These are phyloP conservation scores for Epithemia pelagica DNA, from an alignment of 108 stramenopile genomes.

Conservation along the genomic window DNA sequence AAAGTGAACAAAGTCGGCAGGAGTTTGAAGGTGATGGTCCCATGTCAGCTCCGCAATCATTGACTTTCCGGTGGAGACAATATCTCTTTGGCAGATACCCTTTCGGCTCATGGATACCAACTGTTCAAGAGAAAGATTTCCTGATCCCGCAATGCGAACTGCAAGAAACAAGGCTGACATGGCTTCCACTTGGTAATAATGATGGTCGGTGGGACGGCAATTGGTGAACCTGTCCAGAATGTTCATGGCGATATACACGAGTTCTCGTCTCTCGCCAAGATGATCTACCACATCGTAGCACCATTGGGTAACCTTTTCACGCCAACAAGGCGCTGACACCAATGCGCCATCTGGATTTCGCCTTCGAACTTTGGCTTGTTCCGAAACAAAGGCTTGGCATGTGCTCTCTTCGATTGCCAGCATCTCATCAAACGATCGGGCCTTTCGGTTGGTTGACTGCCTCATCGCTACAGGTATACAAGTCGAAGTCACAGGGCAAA, in stretches of 20 bases:
- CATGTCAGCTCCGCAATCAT: slow-evolving; percentile 23
- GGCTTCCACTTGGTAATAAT: slow-evolving; percentile 25
- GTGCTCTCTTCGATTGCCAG: not conserved
- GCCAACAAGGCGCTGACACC: slow-evolving; percentile 14
- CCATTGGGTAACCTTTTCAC: slow-evolving; percentile 40
- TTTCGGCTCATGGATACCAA: slow-evolving; percentile 23
- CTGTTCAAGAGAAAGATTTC: slow-evolving; percentile 22
- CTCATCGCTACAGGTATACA: too few relatives aligned
- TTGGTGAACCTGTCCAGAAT: slow-evolving; percentile 31
- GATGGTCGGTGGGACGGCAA: slow-evolving; percentile 4
- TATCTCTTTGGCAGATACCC: slow-evolving; percentile 15
- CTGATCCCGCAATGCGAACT: slow-evolving; percentile 21
- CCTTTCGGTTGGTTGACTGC: too few relatives aligned
- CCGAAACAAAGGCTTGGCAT: not conserved
- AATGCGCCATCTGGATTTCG: not conserved
- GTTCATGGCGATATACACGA: slow-evolving; percentile 41
- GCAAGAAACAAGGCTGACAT: slow-evolving; percentile 40
- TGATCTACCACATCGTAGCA: slow-evolving; percentile 44
- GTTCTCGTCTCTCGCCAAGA: slow-evolving; percentile 22
- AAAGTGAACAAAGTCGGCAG: slow-evolving; percentile 23
- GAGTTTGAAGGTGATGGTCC: slow-evolving; percentile 22
- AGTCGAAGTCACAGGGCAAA: too few relatives aligned
- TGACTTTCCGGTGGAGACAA: slow-evolving; percentile 19
- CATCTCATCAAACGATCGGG: not conserved
- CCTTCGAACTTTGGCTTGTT: not conserved